Base-by-base conservation (phyloP, 768 basidiomycete genomes). In the Pulveroboletus sp. region DNA sequence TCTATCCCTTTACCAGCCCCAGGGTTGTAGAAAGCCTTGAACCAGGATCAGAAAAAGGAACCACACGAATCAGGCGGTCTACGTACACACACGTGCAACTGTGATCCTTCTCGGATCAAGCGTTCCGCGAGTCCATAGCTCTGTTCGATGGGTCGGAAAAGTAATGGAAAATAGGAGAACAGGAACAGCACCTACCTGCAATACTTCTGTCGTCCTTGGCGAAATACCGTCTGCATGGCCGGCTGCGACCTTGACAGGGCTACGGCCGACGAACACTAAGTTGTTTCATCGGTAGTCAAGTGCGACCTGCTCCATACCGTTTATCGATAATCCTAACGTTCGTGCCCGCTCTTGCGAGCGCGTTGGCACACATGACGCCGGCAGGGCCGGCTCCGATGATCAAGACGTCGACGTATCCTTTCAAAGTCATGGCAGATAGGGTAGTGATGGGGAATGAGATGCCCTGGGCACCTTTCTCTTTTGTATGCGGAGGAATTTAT, bases 41-140 rank as follows among this genome's bases (percentile, higher is more conserved):
- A 27, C 5, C 34, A 34, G 11, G 3, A 4, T n/a, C 14, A 7
- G 19, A 44, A 24, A n/a, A n/a, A 14, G 5, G 8, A 11, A 31
- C 12, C 17, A 9, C 10, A 7, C 2, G 8, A 19, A 12, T 1
- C 13, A 37, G 14, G 8, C 9, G 13, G 14, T 14, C 23, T 16
- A 70, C 80, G 51, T 63, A 88, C 87, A 45, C 79, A 80, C 67
- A 79, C 76, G 52, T 86, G 79, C 75, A 90, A 74, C 42, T 86
- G 83, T 49, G 80, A 81, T 6, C 80, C 86, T 57, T 87, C 78
- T 34, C 67, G 73, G 22, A 89, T 51, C 19, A 90, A 59, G 4
- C 78, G 74, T 16, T 87, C 82, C 0, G 78, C 84, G 7, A 90
- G 74, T 6, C 87, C 88, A 67, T 90, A 89, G 53, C 86, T 90